These are phyloP conservation scores for Tubosaeta sp. DNA, from an alignment of 768 basidiomycete species.

Conservation along the genomic window DNA sequence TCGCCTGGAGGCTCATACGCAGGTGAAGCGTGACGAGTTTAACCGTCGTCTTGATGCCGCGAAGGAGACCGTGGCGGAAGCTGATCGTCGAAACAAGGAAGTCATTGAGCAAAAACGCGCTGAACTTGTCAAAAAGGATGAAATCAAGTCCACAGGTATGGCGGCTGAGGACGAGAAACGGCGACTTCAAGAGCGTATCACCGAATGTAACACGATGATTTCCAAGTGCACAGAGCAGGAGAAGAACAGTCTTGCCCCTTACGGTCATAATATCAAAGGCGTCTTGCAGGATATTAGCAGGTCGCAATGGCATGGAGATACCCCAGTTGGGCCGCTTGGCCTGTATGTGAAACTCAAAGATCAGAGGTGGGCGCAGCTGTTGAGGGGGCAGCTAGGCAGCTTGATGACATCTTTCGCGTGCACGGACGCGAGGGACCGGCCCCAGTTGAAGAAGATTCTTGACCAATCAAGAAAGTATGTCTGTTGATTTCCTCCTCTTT, in stretches of 20 bases:
- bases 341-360: conserved; percentile 72
- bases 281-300: conserved; percentile 51
- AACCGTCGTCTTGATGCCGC: conserved; percentile 48
- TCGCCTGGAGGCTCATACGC: conserved; percentile 52
- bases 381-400: conserved; percentile 57
- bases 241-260: conserved; percentile 56
- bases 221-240: conserved; percentile 45
- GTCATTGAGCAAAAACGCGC: conserved; percentile 34
- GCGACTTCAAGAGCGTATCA: conserved; percentile 39
- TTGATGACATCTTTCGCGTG: conserved; percentile 70
- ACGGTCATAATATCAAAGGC: conserved; percentile 55
- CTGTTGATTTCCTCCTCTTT: conserved; percentile 12
- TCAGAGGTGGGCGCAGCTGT: conserved; percentile 56
- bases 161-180: conserved; percentile 31
- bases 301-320: conserved; percentile 58
- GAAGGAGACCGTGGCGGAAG: conserved; percentile 34
- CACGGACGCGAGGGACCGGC: conserved; percentile 62
- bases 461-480: conserved; percentile 61
- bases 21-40: conserved; percentile 58
- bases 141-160: conserved; percentile 33
- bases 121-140: conserved; percentile 28
- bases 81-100: conserved; percentile 33
- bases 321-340: conserved; percentile 79
- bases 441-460: conserved; percentile 51
- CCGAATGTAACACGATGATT: conserved; percentile 48